Base-by-base conservation (phyloP, 306 rosid species). In the Cajanus cajan region DNA sequence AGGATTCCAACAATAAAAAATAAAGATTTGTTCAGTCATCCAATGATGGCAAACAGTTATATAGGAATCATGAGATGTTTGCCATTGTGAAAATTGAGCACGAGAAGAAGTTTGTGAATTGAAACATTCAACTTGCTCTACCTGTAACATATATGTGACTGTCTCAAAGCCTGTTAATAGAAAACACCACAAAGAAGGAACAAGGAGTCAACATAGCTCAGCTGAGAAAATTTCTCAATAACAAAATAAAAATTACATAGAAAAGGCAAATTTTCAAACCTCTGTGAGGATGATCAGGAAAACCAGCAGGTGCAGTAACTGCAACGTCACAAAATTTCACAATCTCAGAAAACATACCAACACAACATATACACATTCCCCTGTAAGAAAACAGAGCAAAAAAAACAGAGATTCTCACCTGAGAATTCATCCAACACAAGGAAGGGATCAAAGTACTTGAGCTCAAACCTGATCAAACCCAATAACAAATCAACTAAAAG, bases 231-330 rank as follows among this genome's bases (percentile, higher is more conserved):
- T 48, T 22, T 39, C 7, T 65, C n/a, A n/a, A 62, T 13, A 63
- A 28, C 55, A 37, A 66, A 34, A 11, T 1, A 0, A 43, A n/a
- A 71, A 15, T 5, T 0, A 25, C 9, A 15, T 33, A 62, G 28
- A 67, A 50, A 63, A 61, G 47, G 28, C 4, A 6, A 50, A 52
- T n/a, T 18, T 39, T 28, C 77, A 85, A 82, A 89, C 98, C 99
- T 89, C 99, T 90, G 41, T 95, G 99, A 68, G 99, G 98, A 86
- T 95, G 99, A 87, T 95, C 99, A 33, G 92, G 98, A 73, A 95
- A 95, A 8, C 99, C 99, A 87, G 97, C 94, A 37, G 99, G 99
- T 84, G 98, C 92, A 63, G 97, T 78, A 33, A 92, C 97, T 95
- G 91, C 80, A 85, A 78, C 21, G 76, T 66, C 45, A 1, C 36